Conservation (phyloP, 2,329 filamentous ascomycete species). For the Ilyonectria destructans region DNA sequence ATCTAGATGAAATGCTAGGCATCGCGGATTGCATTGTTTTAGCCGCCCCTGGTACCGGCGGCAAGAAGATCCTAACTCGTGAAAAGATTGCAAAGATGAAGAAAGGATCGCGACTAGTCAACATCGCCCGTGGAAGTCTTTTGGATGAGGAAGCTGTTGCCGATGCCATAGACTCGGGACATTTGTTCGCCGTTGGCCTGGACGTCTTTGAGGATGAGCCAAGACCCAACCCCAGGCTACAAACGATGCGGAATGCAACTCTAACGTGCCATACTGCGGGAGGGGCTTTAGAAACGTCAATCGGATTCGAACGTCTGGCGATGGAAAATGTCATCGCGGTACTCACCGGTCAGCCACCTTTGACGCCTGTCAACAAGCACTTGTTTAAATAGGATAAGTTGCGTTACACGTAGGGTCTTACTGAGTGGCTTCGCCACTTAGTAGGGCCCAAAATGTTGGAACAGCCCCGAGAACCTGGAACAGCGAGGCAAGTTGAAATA, state of each 20-base stretch:
- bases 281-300: conserved; percentile 67
- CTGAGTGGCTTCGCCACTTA: too few relatives aligned
- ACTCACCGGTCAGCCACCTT: conserved; percentile 58
- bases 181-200: conserved; percentile 49
- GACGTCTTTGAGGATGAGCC: conserved; percentile 39
- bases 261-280: conserved; percentile 71
- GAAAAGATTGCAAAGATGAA: conserved; percentile 62
- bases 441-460: too few relatives aligned
- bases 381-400: conserved; percentile 51
- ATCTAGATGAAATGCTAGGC: conserved; percentile 28
- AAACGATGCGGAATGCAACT: conserved; percentile 53
- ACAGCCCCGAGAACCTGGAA: too few relatives aligned
- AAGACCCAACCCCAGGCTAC: conserved; percentile 49
- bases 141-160: conserved; percentile 37
- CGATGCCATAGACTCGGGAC: conserved; percentile 34
- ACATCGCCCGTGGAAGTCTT: conserved; percentile 61
- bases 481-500: too few relatives aligned
- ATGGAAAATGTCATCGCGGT: conserved; percentile 70
- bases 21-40: conserved; percentile 34
- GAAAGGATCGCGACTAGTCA: conserved; percentile 66
- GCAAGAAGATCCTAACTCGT: conserved; percentile 22
- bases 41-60: conserved; percentile 27
- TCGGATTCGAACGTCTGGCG: conserved; percentile 69
- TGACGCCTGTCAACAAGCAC: conserved; percentile 53
- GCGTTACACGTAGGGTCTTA: too few relatives aligned